These are phyloP conservation scores for Xylaria castorea DNA, from an alignment of 495 filamentous ascomycete genomes.

Conservation along the genomic window DNA sequence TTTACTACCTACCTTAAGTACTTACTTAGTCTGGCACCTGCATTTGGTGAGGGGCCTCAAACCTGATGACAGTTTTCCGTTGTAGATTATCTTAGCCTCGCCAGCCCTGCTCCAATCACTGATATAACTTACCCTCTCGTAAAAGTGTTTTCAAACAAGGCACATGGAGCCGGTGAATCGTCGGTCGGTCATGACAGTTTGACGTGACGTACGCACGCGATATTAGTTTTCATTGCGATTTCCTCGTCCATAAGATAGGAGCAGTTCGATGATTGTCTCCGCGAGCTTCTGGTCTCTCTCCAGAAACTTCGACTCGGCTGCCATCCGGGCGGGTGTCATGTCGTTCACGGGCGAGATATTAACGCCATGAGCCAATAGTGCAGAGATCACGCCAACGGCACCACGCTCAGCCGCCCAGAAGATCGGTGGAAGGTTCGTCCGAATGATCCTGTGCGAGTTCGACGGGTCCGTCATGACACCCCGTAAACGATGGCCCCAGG, in stretches of 20 bases:
- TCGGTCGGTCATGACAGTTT: too few relatives aligned
- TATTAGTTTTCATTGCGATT: not conserved
- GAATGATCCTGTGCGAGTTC: not conserved
- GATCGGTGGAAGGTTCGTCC: not conserved
- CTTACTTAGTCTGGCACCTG: too few relatives aligned
- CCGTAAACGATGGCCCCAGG: conserved; percentile 2
- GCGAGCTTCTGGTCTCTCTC: not conserved
- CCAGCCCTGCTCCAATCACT: too few relatives aligned
- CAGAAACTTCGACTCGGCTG: conserved; percentile 4
- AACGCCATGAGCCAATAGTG: not conserved
- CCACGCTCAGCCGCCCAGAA: conserved; percentile 2
- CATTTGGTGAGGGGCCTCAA: too few relatives aligned
- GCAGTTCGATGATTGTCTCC: not conserved
- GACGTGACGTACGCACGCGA: not conserved
- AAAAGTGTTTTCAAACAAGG: too few relatives aligned
- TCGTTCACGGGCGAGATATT: not conserved
- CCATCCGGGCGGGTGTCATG: not conserved
- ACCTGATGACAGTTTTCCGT: too few relatives aligned
- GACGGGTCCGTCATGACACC: not conserved
- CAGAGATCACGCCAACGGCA: not conserved
- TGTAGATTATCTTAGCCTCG: too few relatives aligned
- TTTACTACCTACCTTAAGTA: too few relatives aligned
- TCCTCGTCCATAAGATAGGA: not conserved
- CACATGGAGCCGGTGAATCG: too few relatives aligned
- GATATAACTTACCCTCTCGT: too few relatives aligned